Evolutionary conservation across 2,329 filamentous ascomycete species (phyloP).

Genomic region (Remersonia thermophila): DNA sequence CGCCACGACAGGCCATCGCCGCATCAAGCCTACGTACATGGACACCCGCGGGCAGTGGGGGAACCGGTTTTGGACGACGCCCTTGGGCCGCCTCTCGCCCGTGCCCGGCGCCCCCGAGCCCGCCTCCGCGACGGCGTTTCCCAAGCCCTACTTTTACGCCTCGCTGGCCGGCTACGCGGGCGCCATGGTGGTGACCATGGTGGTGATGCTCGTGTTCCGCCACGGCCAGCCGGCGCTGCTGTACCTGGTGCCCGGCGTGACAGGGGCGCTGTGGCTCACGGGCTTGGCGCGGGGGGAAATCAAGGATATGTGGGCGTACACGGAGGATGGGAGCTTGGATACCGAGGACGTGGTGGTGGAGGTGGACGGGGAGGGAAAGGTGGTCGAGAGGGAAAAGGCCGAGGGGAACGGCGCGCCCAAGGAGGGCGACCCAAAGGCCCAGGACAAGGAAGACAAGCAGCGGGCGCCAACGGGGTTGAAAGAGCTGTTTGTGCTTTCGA

Average conservation of each 20-base stretch:
- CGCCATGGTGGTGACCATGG: slow-evolving; percentile 66
- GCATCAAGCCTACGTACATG: slow-evolving; percentile 40
- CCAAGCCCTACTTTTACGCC: slow-evolving; percentile 76
- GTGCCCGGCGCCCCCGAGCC: slow-evolving; percentile 22
- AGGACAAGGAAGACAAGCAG: slow-evolving; percentile 5
- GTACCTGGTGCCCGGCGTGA: slow-evolving; percentile 80
- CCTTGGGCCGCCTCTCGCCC: slow-evolving; percentile 18
- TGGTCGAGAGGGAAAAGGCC: slow-evolving; percentile 27
- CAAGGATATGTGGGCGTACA: slow-evolving; percentile 66
- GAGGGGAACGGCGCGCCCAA: slow-evolving; percentile 22
- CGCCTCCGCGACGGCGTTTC: slow-evolving; percentile 43
- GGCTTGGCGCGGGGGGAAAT: slow-evolving; percentile 61
- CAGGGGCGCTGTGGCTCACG: slow-evolving; percentile 63
- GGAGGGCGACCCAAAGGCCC: background rate
- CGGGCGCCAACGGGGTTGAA: slow-evolving; percentile 5
- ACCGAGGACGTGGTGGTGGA: slow-evolving; percentile 43
- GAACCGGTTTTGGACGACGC: slow-evolving; percentile 64
- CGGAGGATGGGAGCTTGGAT: slow-evolving; percentile 54
- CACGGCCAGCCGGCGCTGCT: slow-evolving; percentile 83
- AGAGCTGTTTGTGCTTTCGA: slow-evolving; percentile 20
- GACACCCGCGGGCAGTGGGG: slow-evolving; percentile 66
- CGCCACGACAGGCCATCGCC: slow-evolving; percentile 29
- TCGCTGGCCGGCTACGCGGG: slow-evolving; percentile 63
- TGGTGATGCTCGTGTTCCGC: slow-evolving; percentile 63
- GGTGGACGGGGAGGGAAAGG: slow-evolving; percentile 36